These are phyloP conservation scores for Geotrichum phurueaensis DNA, from an alignment of 1,139 yeast genomes.

Conservation along the genomic window DNA sequence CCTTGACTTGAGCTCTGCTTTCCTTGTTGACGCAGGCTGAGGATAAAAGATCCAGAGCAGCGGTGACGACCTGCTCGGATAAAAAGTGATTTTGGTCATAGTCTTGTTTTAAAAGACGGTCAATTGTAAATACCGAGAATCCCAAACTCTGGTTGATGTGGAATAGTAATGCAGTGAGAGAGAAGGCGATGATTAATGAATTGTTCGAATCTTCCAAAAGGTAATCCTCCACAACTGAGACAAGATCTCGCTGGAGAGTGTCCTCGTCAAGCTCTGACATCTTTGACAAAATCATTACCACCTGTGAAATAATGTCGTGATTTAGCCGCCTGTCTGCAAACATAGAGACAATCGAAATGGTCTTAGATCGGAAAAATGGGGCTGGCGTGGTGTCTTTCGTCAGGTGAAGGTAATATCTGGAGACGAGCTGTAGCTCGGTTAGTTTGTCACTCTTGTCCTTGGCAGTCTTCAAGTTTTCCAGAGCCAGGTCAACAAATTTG, in stretches of 20 bases:
- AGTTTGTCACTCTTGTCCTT: background rate
- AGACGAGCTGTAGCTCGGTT: slow-evolving; percentile 12
- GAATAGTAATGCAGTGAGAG: slow-evolving; percentile 60
- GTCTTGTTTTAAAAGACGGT: slow-evolving; percentile 18
- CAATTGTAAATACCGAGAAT: slow-evolving; percentile 17
- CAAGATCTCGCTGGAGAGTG: slow-evolving; percentile 15
- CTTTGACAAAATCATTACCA: slow-evolving; percentile 23
- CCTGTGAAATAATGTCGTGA: slow-evolving; percentile 18
- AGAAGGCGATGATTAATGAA: slow-evolving; percentile 44
- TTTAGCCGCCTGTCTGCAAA: slow-evolving; percentile 15
- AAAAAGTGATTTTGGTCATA: slow-evolving; percentile 21
- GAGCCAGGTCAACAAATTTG: slow-evolving; percentile 6
- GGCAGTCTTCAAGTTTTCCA: slow-evolving; percentile 5
- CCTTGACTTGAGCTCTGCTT: slow-evolving; percentile 30
- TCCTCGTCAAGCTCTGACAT: slow-evolving; percentile 21
- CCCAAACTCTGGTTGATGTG: slow-evolving; percentile 43
- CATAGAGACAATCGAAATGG: slow-evolving; percentile 13
- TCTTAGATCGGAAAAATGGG: slow-evolving; percentile 2
- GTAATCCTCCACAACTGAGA: slow-evolving; percentile 21
- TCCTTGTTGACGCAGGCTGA: slow-evolving; percentile 34
- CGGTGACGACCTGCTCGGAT: slow-evolving; percentile 25
- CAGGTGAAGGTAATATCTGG: slow-evolving; percentile 12
- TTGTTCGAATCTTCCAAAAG: slow-evolving; percentile 20
- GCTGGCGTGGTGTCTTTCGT: slow-evolving; percentile 9
- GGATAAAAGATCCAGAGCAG: slow-evolving; percentile 34